Evolutionary conservation across 1,284 basidiomycete genomes (phyloP), one percentile per base, ranked within the genome.

Genomic region (Phellinidium pouzarii): DNA sequence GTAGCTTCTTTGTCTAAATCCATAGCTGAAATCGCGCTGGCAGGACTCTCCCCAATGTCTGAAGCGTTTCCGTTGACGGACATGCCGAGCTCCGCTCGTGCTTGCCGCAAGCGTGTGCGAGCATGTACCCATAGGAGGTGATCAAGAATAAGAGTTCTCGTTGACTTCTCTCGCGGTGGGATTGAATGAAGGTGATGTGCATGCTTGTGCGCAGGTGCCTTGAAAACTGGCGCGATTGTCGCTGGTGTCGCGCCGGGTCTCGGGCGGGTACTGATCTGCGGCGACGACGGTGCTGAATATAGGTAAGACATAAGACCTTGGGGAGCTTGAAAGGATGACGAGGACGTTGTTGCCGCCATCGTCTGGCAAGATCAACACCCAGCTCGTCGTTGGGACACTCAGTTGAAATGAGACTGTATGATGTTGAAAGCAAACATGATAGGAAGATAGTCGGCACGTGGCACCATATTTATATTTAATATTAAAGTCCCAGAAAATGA

Each of bases 101-200:
- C 87, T 64, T 89, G 87, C 8, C 82, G 80, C 59, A 88, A 85
- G 54, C 87, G 78, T n/a, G 88, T 87, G 55, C 83, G 74, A 3
- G 77, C 80, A 66, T 91, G 88, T 4, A 84, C 83, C 86, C 84
- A 90, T 53, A 90, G 71, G 71, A 88, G 78, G 66, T 91, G 84
- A 66, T 91, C 87, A 54, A 91, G 79, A 59, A 91, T 90, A 48
- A 91, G 73, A 19, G 84, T 91, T 52, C 84, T 73, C 25, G 84
- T 89, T 41, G 81, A 87, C 71, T 87, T 90, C 68, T 87, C 86
- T 51, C 82, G 71, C 7, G 82, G 87, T 12, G 84, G 86, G 47
- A 89, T 87, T 6, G 84, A 81, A 62, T 81, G 83, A 9, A 87
- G 70, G 63, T 87, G 83, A 64, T 87, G 83, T 3, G 83, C 82